Evolutionary conservation across 106 monocot species (phyloP).

Genomic region (Dendrobium officinale): DNA sequence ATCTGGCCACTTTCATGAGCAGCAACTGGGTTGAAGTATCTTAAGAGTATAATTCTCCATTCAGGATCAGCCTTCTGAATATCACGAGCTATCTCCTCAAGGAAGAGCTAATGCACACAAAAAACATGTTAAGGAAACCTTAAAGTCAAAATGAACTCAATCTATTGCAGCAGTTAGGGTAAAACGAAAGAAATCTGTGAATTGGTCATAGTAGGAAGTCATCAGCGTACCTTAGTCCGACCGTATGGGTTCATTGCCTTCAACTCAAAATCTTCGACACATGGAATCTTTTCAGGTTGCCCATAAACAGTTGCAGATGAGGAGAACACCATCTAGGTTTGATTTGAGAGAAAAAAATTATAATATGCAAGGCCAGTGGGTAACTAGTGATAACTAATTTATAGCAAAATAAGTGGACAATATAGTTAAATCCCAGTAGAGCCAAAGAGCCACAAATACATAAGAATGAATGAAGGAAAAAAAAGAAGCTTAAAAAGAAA

Average conservation of each 20-base stretch:
- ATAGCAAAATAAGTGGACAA: background rate
- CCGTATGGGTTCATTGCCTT: slow-evolving; percentile 91
- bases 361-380: background rate
- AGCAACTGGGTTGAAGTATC: slow-evolving; percentile 97
- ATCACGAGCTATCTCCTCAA: slow-evolving; percentile 90
- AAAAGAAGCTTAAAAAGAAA: background rate
- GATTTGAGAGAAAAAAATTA: background rate
- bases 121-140: background rate
- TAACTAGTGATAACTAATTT: background rate
- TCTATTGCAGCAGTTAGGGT: background rate
- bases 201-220: background rate
- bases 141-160: background rate
- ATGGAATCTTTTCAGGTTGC: slow-evolving; percentile 81
- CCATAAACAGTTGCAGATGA: slow-evolving; percentile 93
- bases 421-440: no score
- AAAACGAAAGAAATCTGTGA: background rate
- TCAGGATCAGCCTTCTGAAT: slow-evolving; percentile 46
- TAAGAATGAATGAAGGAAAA: background rate
- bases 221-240: slow-evolving; percentile 58
- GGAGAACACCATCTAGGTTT: slow-evolving; percentile 72
- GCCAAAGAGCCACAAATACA: no score
- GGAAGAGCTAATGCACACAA: slow-evolving; percentile 52
- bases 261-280: slow-evolving; percentile 69
- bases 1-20: slow-evolving; percentile 86
- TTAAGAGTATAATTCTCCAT: slow-evolving; percentile 75